Conservation (phyloP, 352 stramenopile species). For the Aphanomyces stellatus region DNA sequence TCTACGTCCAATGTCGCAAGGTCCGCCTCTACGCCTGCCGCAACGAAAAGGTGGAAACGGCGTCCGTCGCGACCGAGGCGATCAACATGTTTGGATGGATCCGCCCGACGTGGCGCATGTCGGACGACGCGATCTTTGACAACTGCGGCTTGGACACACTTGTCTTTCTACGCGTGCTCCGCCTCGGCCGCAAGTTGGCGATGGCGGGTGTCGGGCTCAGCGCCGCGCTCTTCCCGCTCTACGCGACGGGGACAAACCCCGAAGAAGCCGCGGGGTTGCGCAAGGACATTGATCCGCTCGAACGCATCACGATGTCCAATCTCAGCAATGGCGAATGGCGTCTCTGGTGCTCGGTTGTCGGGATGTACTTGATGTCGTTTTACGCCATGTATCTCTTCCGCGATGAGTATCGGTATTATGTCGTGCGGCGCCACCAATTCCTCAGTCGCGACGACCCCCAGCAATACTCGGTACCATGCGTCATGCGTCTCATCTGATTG, state of each 20-base stretch:
- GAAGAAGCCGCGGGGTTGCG: conserved; percentile 21
- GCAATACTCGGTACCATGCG: conserved; percentile 54
- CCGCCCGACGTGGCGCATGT: conserved; percentile 27
- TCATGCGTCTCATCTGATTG: background rate
- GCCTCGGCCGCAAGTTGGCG: conserved; percentile 55
- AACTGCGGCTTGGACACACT: conserved; percentile 68
- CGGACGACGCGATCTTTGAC: conserved; percentile 58
- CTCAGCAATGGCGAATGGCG: conserved; percentile 36
- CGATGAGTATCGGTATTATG: conserved; percentile 56
- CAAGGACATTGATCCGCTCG: conserved; percentile 37
- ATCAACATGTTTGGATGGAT: conserved; percentile 48
- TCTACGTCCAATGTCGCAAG: conserved; percentile 44
- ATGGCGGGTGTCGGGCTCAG: conserved; percentile 52
- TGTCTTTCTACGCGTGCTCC: conserved; percentile 59
- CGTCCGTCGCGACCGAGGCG: conserved; percentile 28
- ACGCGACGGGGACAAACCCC: conserved; percentile 32
- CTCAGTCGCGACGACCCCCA: conserved; percentile 40
- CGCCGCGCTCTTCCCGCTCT: conserved; percentile 54
- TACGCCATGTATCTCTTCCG: conserved; percentile 52
- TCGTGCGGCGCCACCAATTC: conserved; percentile 46
- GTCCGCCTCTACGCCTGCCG: conserved; percentile 47
- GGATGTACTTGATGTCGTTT: conserved; percentile 41
- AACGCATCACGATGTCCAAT: conserved; percentile 70
- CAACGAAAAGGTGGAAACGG: conserved; percentile 28
- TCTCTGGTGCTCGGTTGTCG: conserved; percentile 52